Evolutionary conservation across 495 filamentous ascomycete species (phyloP), one percentile per base, ranked within the genome.

Genomic region (Xylaria telfairii): DNA sequence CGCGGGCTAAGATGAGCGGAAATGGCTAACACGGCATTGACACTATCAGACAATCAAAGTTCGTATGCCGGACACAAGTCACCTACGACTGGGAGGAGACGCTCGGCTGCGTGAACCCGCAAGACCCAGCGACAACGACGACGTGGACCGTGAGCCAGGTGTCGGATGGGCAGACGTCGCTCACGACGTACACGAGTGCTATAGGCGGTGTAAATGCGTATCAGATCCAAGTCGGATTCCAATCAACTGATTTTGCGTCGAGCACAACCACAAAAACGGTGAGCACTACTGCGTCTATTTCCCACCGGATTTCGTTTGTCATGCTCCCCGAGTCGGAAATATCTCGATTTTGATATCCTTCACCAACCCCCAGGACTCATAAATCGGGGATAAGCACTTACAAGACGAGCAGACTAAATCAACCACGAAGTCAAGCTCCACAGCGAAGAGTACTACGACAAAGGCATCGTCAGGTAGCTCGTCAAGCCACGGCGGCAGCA

Each of bases 111-210:
- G 3, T 32, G 32, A 30, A 8, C 12, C 4, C 10, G 7, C 32
- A 56, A 15, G 49, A 32, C 1, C 0, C 30, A 19, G 32, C 70
- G 24, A 49, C 30, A 15, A 49, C 62, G 69, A 67, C 39, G 42
- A 51, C n/a, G 46, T 72, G 53, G 66, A 72, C 54, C 28, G 63
- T 53, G 32, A 68, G 21, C 12, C 54, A 67, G 34, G 65, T 67
- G 34, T 26, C 47, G 19, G n/a, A 5, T 44, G 65, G 65, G 49
- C 12, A 28, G 4, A 54, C 65, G 17, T 21, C 65, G 51, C 21
- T 28, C 34, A 12, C 34, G 7, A 57, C 51, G 24, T 67, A 26
- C 12, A 42, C 34, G 21, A 10, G 7, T 12, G n/a, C 10, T 24
- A 17, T n/a, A 5, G 65, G 65, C 26, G 65, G 65, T 5, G 49